These are phyloP conservation scores for Zalaria sp. DNA, from an alignment of 2,329 filamentous ascomycete species.

Conservation along the genomic window DNA sequence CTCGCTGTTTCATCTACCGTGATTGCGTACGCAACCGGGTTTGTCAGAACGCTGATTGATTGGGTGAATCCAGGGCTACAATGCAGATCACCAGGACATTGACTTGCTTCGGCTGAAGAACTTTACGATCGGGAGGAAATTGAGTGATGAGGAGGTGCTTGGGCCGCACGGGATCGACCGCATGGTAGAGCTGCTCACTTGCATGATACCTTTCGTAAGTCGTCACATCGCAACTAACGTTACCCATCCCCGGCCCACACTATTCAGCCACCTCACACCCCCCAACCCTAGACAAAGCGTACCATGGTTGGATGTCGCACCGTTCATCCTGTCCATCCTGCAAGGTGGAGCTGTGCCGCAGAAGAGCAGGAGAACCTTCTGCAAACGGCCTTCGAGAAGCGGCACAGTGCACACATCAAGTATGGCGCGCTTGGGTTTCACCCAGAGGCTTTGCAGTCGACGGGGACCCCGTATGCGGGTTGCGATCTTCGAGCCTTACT, in stretches of 20 bases:
- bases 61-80: conserved; percentile 46
- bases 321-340: neutral
- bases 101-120: conserved; percentile 66
- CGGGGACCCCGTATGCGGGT: too few species aligned
- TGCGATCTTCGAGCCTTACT: too few species aligned
- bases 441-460: too few species aligned
- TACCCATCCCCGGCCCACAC: neutral
- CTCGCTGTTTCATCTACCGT: too few species aligned
- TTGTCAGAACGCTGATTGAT: too few species aligned
- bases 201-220: conserved; percentile 71
- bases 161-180: conserved; percentile 48
- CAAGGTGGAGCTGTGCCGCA: too few species aligned
- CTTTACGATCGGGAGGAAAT: conserved; percentile 56
- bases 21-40: too few species aligned
- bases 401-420: too few species aligned
- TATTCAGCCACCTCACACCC: neutral
- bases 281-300: neutral
- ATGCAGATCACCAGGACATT: conserved; percentile 62
- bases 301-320: neutral
- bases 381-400: too few species aligned
- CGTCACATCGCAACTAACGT: neutral
- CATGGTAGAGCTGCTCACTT: conserved; percentile 48
- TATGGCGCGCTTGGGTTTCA: neutral
- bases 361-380: too few species aligned
- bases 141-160: conserved; percentile 53